A percentile compares a stretch with the other conserved stretches of the same genome.
phyloP scores from a whole-genome alignment of 495 filamentous ascomycete genomes.

The Penicillium longicatenatum region DNA sequence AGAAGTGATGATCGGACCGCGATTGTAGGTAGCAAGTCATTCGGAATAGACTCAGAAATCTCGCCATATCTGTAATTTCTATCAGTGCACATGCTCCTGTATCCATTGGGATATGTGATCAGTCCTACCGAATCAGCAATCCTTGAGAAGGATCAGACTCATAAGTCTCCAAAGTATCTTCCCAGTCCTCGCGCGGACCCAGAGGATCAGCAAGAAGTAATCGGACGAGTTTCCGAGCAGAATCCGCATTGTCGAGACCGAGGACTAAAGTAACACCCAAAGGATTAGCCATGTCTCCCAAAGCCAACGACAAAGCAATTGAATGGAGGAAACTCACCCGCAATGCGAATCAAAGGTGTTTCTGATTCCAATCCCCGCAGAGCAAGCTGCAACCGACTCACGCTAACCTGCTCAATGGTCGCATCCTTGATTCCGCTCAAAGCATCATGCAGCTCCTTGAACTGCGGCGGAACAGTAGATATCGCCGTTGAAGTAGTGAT shows the following conservation, averaged over 20 bases:
- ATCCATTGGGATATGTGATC: background rate
- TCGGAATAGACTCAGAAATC: constrained; percentile 41
- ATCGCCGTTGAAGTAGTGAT: constrained; percentile 30
- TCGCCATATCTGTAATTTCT: constrained; percentile 54
- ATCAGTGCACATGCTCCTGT: background rate
- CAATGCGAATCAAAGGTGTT: constrained; percentile 69
- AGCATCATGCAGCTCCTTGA: constrained; percentile 59
- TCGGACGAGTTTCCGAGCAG: constrained; percentile 63
- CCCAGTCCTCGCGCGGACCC: constrained; percentile 64
- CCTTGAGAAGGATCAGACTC: constrained; percentile 48
- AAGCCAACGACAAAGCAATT: background rate
- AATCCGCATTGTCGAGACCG: constrained; percentile 47
- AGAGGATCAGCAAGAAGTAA: constrained; percentile 80
- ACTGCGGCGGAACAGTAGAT: constrained; percentile 32
- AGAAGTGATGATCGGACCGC: constrained; percentile 69
- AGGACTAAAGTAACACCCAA: constrained; percentile 43
- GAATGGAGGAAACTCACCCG: constrained; percentile 40
- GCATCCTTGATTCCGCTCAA: constrained; percentile 62
- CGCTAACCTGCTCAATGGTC: constrained; percentile 66
- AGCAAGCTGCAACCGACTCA: constrained; percentile 78
- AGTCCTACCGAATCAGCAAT: constrained; percentile 58
- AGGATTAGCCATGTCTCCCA: background rate
- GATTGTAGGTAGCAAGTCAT: constrained; percentile 55
- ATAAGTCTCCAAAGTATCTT: constrained; percentile 59
- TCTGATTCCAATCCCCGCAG: constrained; percentile 72